phyloP scores from a whole-genome alignment of 345 rosid species.

The Iberis pinnata region DNA sequence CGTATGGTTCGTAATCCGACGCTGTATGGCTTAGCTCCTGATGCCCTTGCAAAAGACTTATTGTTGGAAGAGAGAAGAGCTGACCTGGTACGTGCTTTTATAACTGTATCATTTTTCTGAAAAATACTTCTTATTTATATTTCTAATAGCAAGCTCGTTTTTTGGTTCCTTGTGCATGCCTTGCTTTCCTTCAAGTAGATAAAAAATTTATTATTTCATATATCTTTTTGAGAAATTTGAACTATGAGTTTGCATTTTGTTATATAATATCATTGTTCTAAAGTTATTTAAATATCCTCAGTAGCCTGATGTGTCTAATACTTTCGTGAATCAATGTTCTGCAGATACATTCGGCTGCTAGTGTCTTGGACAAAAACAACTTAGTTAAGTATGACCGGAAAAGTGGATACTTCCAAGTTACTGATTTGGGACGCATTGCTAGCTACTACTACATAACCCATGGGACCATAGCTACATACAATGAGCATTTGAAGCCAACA shows the following conservation, averaged over 20 bases:
- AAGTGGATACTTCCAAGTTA: conserved; percentile 93
- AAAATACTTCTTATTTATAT: not conserved
- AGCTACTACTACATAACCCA: conserved; percentile 88
- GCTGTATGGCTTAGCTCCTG: conserved; percentile 79
- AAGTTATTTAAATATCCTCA: not conserved
- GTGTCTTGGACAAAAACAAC: conserved; percentile 78
- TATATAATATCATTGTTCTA: not conserved
- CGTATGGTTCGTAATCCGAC: conserved; percentile 86
- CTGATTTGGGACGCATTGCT: conserved; percentile 99
- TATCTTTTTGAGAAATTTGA: not conserved
- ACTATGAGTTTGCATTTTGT: conserved; percentile 12
- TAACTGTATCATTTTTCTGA: not conserved
- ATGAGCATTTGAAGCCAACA: conserved; percentile 89
- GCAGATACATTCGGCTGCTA: conserved; percentile 92
- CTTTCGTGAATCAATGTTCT: conserved; percentile 1
- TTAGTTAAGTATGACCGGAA: conserved; percentile 84
- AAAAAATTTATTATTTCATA: conserved; percentile 9
- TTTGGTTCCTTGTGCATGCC: conserved; percentile 13
- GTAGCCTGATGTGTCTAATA: conserved; percentile 11
- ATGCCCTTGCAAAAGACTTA: conserved; percentile 63
- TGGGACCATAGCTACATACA: conserved; percentile 88
- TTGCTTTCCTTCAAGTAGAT: conserved; percentile 3
- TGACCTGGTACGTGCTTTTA: conserved; percentile 59
- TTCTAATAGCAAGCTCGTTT: not conserved
- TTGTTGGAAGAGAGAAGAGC: conserved; percentile 90